These are phyloP conservation scores for Arthonia radiata DNA, from an alignment of 495 filamentous ascomycete genomes.

Conservation along the genomic window DNA sequence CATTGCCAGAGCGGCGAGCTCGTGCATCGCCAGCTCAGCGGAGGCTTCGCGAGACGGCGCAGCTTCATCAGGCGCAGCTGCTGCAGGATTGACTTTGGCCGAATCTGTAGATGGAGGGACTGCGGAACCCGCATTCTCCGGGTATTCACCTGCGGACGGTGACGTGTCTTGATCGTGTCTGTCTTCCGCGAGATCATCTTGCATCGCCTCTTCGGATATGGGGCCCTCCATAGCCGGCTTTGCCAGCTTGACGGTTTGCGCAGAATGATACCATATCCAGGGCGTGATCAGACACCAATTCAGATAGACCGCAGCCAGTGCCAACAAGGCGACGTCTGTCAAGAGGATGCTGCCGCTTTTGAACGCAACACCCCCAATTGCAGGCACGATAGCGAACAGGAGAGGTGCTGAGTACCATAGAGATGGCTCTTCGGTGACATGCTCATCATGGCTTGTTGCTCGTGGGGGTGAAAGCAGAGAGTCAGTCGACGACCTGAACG, in stretches of 20 bases:
- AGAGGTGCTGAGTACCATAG: slow-evolving; percentile 59
- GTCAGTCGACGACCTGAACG: slow-evolving; percentile 45
- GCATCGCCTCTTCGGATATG: slow-evolving; percentile 18
- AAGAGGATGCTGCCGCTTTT: slow-evolving; percentile 57
- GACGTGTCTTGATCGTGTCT: slow-evolving; percentile 1
- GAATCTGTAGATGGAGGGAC: no score
- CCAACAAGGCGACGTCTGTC: slow-evolving; percentile 63
- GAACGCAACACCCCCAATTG: slow-evolving; percentile 63
- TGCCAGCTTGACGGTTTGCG: slow-evolving; percentile 31
- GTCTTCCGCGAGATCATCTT: slow-evolving; percentile 17
- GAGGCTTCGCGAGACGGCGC: not conserved
- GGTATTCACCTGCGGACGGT: slow-evolving; percentile 18
- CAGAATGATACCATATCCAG: slow-evolving; percentile 82
- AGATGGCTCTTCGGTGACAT: no score
- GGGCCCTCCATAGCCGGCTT: slow-evolving; percentile 21
- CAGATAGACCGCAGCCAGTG: slow-evolving; percentile 58
- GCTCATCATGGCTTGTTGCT: no score
- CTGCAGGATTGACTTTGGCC: no score
- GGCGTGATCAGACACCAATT: slow-evolving; percentile 84
- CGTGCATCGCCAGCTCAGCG: slow-evolving; percentile 44
- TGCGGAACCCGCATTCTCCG: slow-evolving; percentile 4
- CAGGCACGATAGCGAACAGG: slow-evolving; percentile 60
- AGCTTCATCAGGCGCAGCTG: slow-evolving; percentile 3
- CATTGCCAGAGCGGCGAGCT: slow-evolving; percentile 41
- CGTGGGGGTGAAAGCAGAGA: no score